Evolutionary conservation across 176 grass and related monocot species (phyloP).

Genomic region (Cenchrus americanus): DNA sequence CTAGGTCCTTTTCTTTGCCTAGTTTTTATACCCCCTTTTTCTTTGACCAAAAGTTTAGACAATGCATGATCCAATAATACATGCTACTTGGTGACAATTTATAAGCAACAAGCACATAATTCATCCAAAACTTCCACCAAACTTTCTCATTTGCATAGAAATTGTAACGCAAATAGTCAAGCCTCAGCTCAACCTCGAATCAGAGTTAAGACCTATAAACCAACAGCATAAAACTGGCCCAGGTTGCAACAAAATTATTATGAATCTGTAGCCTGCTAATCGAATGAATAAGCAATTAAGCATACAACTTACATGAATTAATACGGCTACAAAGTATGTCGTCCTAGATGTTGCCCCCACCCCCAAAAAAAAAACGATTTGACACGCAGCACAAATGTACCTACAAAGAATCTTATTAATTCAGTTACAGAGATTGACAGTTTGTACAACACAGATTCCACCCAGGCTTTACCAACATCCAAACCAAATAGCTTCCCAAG

Average conservation of each 20-base stretch:
- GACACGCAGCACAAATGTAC: slow-evolving; percentile 12
- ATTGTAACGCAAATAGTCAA: neutral
- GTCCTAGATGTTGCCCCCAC: neutral
- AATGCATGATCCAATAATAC: neutral
- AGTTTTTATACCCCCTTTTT: neutral
- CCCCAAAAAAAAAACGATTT: neutral
- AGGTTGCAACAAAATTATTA: neutral
- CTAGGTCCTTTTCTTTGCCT: neutral
- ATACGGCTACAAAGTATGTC: neutral
- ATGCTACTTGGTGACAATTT: neutral
- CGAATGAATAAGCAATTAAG: neutral
- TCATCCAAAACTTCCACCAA: neutral
- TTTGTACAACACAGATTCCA: slow-evolving; percentile 35
- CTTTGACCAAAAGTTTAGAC: neutral
- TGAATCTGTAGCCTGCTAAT: neutral
- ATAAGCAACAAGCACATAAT: neutral
- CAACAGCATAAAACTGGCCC: neutral
- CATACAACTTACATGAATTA: neutral
- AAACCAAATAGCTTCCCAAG: slow-evolving; percentile 32
- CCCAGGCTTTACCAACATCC: slow-evolving; percentile 14
- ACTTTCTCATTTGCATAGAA: slow-evolving; percentile 2
- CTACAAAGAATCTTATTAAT: neutral
- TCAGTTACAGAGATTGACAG: slow-evolving; percentile 4
- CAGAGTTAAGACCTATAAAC: neutral
- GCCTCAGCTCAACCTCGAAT: neutral